Evolutionary conservation across 2,329 filamentous ascomycete genomes (phyloP).

Genomic region (Colletotrichum sp.): DNA sequence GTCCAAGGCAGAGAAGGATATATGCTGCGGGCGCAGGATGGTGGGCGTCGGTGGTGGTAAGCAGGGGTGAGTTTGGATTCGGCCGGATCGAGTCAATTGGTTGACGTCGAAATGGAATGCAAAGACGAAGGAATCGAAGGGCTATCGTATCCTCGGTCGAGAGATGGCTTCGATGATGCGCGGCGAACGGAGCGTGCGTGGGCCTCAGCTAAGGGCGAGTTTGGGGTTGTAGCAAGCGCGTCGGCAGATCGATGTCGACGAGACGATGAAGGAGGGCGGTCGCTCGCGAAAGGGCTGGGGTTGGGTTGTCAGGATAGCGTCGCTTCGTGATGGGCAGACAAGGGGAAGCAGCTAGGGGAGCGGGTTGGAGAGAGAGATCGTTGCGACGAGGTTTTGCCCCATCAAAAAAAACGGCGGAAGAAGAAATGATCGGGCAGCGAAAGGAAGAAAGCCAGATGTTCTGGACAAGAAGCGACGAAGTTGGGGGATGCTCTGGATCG

Average conservation of each 20-base stretch:
- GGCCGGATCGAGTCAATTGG: conserved; percentile 1
- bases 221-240: conserved; percentile 6
- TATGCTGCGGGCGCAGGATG: neutral
- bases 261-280: conserved; percentile 15
- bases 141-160: neutral
- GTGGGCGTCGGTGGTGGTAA: neutral
- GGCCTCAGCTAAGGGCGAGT: neutral
- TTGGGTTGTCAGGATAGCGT: conserved; percentile 12
- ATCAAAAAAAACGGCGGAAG: conserved; percentile 15
- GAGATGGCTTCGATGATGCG: neutral
- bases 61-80: neutral
- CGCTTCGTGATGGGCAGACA: conserved; percentile 13
- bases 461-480: conserved; percentile 1
- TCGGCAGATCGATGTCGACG: conserved; percentile 16
- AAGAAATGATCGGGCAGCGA: conserved; percentile 8
- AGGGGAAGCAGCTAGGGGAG: conserved; percentile 5
- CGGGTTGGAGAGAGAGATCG: neutral
- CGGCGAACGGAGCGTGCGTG: neutral
- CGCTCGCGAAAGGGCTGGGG: conserved; percentile 15
- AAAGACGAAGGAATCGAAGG: neutral
- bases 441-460: conserved; percentile 9
- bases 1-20: conserved; percentile 1
- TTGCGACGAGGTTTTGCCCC: conserved; percentile 7
- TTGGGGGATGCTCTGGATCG: conserved; percentile 16
- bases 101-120: neutral